Conservation (phyloP, 768 basidiomycete species). For the Phaffia australis region DNA sequence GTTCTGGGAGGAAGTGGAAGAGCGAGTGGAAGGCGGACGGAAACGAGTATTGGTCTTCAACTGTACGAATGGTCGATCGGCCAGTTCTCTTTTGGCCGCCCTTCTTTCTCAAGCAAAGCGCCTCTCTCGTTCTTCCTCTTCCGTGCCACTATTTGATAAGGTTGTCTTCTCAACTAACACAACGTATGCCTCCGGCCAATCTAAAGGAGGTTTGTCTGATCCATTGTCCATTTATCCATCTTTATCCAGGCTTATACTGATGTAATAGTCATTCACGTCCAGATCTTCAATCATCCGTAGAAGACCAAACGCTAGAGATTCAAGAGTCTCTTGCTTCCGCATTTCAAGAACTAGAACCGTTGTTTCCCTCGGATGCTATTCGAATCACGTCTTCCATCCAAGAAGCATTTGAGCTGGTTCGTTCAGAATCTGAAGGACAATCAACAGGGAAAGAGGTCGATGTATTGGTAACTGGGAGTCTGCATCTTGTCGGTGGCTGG, state of each 20-base stretch:
- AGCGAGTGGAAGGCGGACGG: neutral
- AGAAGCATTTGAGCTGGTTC: conserved; percentile 65
- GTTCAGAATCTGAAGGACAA: conserved; percentile 35
- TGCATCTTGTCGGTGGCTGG: conserved; percentile 87
- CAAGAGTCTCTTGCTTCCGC: conserved; percentile 66
- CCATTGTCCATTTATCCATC: conserved; percentile 2
- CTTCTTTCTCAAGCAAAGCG: conserved; percentile 40
- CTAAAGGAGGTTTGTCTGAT: conserved; percentile 64
- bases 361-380: conserved; percentile 52
- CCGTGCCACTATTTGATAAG: conserved; percentile 56
- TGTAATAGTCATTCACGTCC: conserved; percentile 10
- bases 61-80: conserved; percentile 83
- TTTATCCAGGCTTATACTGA: neutral
- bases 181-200: conserved; percentile 78
- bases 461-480: conserved; percentile 80
- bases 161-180: conserved; percentile 95
- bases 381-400: conserved; percentile 80
- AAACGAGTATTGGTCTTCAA: conserved; percentile 68
- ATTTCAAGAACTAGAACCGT: conserved; percentile 57
- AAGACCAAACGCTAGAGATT: conserved; percentile 55
- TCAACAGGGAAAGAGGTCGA: conserved; percentile 37
- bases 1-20: conserved; percentile 41
- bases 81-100: conserved; percentile 53
- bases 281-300: conserved; percentile 69
- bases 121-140: neutral